These are phyloP conservation scores for Termitomyces sp. DNA, from an alignment of 1,284 basidiomycete species.

Conservation along the genomic window DNA sequence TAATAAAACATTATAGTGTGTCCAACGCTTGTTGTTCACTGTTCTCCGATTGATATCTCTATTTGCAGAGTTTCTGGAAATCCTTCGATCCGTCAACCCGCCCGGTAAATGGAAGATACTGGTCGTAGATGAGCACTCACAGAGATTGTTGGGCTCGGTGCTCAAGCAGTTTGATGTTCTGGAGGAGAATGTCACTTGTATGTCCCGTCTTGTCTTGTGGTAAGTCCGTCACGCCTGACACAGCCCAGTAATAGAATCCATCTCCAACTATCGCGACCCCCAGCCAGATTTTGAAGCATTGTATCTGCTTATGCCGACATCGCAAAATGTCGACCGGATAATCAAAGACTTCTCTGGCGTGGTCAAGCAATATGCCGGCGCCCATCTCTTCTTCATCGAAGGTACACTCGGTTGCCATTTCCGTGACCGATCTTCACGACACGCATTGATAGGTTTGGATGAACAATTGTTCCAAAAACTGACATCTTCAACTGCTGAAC, in stretches of 20 bases:
- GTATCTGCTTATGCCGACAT: slow-evolving; percentile 93
- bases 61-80: slow-evolving; percentile 67
- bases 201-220: slow-evolving; percentile 28
- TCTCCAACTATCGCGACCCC: slow-evolving; percentile 67
- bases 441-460: slow-evolving; percentile 47
- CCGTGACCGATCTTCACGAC: slow-evolving; percentile 1
- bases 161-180: slow-evolving; percentile 92
- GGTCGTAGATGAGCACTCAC: slow-evolving; percentile 90
- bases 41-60: slow-evolving; percentile 4
- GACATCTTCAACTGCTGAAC: slow-evolving; percentile 66
- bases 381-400: slow-evolving; percentile 94
- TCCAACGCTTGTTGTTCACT: neutral
- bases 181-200: slow-evolving; percentile 91
- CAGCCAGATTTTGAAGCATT: slow-evolving; percentile 84
- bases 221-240: slow-evolving; percentile 10
- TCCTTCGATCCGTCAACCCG: slow-evolving; percentile 77
- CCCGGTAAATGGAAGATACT: slow-evolving; percentile 92
- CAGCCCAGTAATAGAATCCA: slow-evolving; percentile 69
- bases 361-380: slow-evolving; percentile 76
- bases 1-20: slow-evolving; percentile 59
- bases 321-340: slow-evolving; percentile 89
- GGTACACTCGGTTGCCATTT: slow-evolving; percentile 39
- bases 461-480: slow-evolving; percentile 75
- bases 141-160: slow-evolving; percentile 79
- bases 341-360: slow-evolving; percentile 77